phyloP scores from a whole-genome alignment of 1,284 basidiomycete genomes.

The Baeospora myosura region DNA sequence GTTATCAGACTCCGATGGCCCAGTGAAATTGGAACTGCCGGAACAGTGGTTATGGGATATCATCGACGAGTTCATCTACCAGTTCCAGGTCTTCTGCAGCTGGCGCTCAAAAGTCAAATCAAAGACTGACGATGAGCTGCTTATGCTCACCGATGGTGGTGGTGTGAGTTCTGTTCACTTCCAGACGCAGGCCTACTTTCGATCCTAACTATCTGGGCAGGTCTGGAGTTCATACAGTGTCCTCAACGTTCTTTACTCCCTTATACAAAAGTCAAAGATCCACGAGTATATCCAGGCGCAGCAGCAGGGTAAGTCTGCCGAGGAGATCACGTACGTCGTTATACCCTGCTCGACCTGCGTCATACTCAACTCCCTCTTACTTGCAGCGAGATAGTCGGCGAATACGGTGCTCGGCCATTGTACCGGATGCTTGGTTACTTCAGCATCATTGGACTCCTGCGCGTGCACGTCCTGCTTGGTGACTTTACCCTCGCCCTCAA shows the following conservation, averaged over 20 bases:
- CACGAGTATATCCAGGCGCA: slow-evolving; percentile 88
- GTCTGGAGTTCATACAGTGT: slow-evolving; percentile 98
- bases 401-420: slow-evolving; percentile 84
- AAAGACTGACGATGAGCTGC: slow-evolving; percentile 87
- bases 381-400: slow-evolving; percentile 76
- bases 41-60: slow-evolving; percentile 99
- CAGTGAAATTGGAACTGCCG: slow-evolving; percentile 86
- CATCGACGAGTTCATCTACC: slow-evolving; percentile 98
- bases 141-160: slow-evolving; percentile 72
- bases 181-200: slow-evolving; percentile 9
- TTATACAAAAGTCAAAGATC: slow-evolving; percentile 95
- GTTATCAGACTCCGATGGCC: slow-evolving; percentile 81
- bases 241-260: slow-evolving; percentile 93
- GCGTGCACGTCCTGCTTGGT: slow-evolving; percentile 92
- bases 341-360: not conserved
- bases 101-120: slow-evolving; percentile 82
- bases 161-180: slow-evolving; percentile 38
- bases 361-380: not conserved
- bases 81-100: slow-evolving; percentile 93
- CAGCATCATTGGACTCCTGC: slow-evolving; percentile 89
- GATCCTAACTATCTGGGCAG: slow-evolving; percentile 31
- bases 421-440: slow-evolving; percentile 98
- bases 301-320: slow-evolving; percentile 71
- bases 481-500: slow-evolving; percentile 95
- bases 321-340: slow-evolving; percentile 78